Evolutionary conservation across 495 filamentous ascomycete genomes (phyloP).

Genomic region (Penicillium samsonianum): DNA sequence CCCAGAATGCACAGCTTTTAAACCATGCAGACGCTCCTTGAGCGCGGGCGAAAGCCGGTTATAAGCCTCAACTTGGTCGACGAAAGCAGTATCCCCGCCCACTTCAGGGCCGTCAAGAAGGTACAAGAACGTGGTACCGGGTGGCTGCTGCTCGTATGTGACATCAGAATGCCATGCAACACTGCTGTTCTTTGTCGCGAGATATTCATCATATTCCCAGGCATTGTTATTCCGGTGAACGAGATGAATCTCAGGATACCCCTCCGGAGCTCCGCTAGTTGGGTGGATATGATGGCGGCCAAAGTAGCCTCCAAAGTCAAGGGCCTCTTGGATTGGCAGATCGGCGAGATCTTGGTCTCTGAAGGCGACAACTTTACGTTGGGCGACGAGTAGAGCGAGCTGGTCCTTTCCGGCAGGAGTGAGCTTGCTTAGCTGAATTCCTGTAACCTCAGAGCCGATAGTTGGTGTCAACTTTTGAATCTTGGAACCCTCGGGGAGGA

Average conservation of each 20-base stretch:
- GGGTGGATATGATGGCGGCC: slow-evolving; percentile 84
- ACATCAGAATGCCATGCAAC: slow-evolving; percentile 83
- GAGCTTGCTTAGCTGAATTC: slow-evolving; percentile 72
- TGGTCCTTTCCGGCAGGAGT: slow-evolving; percentile 71
- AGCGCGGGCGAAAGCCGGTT: slow-evolving; percentile 71
- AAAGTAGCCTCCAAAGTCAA: slow-evolving; percentile 76
- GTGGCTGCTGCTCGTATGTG: slow-evolving; percentile 80
- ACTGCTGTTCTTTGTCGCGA: slow-evolving; percentile 64
- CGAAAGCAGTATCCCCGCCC: slow-evolving; percentile 80
- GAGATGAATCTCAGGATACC: slow-evolving; percentile 73
- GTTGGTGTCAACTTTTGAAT: slow-evolving; percentile 65
- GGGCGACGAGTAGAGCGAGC: slow-evolving; percentile 74
- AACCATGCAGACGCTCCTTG: slow-evolving; percentile 69
- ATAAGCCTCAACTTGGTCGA: slow-evolving; percentile 73
- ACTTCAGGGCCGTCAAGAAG: slow-evolving; percentile 72
- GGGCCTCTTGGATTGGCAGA: slow-evolving; percentile 66
- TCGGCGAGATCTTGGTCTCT: slow-evolving; percentile 76
- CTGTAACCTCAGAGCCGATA: slow-evolving; percentile 75
- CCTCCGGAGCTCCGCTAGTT: slow-evolving; percentile 68
- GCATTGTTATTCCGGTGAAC: slow-evolving; percentile 73
- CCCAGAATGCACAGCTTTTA: slow-evolving; percentile 76
- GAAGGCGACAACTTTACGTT: slow-evolving; percentile 81
- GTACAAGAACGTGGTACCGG: slow-evolving; percentile 81
- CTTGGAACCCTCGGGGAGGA: slow-evolving; percentile 50
- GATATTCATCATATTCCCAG: slow-evolving; percentile 56